phyloP scores from a whole-genome alignment of 805 yeast species.

The Teunomyces pallodes region DNA sequence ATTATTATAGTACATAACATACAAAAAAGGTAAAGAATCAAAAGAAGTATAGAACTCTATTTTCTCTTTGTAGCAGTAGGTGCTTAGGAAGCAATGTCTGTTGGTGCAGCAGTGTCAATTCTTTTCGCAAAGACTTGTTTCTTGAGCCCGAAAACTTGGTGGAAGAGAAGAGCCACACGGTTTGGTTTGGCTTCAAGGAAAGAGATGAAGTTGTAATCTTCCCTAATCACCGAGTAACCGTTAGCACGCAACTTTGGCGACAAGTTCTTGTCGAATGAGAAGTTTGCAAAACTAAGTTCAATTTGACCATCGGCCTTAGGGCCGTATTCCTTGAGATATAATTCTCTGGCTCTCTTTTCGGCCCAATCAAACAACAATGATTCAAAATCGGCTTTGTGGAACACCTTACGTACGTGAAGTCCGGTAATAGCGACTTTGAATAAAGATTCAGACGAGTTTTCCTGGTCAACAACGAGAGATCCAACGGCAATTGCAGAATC shows the following conservation, averaged over 20 bases:
- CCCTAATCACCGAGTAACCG: slow-evolving; percentile 41
- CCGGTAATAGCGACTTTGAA: slow-evolving; percentile 55
- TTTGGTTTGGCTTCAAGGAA: slow-evolving; percentile 18
- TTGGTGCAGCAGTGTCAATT: not conserved
- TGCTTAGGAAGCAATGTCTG: not conserved
- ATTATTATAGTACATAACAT: slow-evolving; percentile 12
- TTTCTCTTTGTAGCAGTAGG: not conserved
- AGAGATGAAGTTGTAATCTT: slow-evolving; percentile 11
- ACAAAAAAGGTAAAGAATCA: not conserved
- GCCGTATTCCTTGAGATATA: slow-evolving; percentile 23
- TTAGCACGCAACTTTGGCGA: slow-evolving; percentile 35
- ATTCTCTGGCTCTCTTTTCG: slow-evolving; percentile 42
- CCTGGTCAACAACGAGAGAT: slow-evolving; percentile 42
- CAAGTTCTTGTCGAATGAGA: slow-evolving; percentile 49
- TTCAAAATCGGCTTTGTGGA: slow-evolving; percentile 60
- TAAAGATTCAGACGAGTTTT: slow-evolving; percentile 37
- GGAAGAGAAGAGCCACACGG: slow-evolving; percentile 22
- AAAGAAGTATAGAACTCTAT: not conserved
- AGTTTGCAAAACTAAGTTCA: slow-evolving; percentile 45
- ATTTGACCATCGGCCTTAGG: slow-evolving; percentile 30
- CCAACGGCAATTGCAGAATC: slow-evolving; percentile 69
- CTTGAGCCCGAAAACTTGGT: slow-evolving; percentile 22
- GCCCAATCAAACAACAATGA: slow-evolving; percentile 65
- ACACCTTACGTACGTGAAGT: slow-evolving; percentile 65
- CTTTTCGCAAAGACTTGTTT: slow-evolving; percentile 4